These are phyloP conservation scores for Aspergillus sclerotialis DNA, from an alignment of 2,329 filamentous ascomycete genomes.

Conservation along the genomic window DNA sequence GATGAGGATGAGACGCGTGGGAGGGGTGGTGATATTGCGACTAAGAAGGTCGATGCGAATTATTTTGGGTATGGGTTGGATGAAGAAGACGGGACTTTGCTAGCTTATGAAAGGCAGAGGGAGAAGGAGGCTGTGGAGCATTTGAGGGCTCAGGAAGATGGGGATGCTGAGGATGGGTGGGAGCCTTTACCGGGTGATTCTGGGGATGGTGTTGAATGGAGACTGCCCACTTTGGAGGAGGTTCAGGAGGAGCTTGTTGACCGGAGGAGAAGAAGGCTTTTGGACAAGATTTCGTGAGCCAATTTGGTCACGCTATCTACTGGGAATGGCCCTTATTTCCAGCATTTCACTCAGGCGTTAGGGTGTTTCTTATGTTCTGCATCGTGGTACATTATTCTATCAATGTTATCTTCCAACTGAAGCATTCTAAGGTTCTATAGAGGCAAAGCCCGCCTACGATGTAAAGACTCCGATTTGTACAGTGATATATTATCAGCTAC, in stretches of 20 bases:
- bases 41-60: constrained; percentile 74
- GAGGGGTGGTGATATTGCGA: constrained; percentile 35
- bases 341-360: constrained; percentile 5
- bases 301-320: too few species aligned
- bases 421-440: too few species aligned
- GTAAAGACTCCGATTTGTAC: too few species aligned
- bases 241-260: constrained; percentile 93
- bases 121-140: constrained; percentile 73
- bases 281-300: constrained; percentile 65
- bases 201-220: constrained; percentile 77
- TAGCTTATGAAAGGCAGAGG: constrained; percentile 75
- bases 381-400: constrained; percentile 17
- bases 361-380: constrained; percentile 9
- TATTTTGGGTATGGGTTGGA: constrained; percentile 95
- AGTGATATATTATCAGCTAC: too few species aligned
- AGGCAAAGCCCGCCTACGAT: constrained; percentile 12
- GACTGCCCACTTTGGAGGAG: constrained; percentile 76
- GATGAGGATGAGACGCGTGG: constrained; percentile 57
- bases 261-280: constrained; percentile 68
- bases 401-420: constrained; percentile 10
- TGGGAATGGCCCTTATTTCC: too few species aligned
- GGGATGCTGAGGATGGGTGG: constrained; percentile 63
- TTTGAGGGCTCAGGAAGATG: constrained; percentile 54
- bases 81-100: constrained; percentile 76
- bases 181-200: constrained; percentile 78